A percentile compares a stretch with the other conserved stretches of the same genome.
These are phyloP conservation scores for Arthrobotrys conoides DNA, from an alignment of 2,329 filamentous ascomycete genomes.

Conservation along the genomic window DNA sequence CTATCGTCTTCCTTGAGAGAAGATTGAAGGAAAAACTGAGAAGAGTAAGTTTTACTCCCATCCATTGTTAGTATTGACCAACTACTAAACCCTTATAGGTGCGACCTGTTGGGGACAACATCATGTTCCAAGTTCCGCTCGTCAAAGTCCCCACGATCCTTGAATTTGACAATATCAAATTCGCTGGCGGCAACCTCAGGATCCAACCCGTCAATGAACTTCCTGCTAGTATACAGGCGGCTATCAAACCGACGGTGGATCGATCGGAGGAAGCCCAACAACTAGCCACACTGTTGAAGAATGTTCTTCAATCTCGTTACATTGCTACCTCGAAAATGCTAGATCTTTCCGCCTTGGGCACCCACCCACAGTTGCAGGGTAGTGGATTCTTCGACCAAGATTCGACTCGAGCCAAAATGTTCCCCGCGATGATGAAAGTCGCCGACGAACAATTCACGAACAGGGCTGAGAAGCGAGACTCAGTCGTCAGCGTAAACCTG, in stretches of 20 bases:
- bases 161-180: slow-evolving; percentile 78
- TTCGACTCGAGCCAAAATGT: slow-evolving; percentile 85
- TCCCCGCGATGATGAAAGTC: slow-evolving; percentile 90
- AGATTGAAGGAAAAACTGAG: slow-evolving; percentile 73
- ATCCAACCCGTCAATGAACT: slow-evolving; percentile 65
- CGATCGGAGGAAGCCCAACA: slow-evolving; percentile 59
- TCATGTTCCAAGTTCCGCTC: slow-evolving; percentile 77
- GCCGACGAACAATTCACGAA: slow-evolving; percentile 83
- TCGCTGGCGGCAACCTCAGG: slow-evolving; percentile 76
- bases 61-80: slow-evolving; percentile 65
- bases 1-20: slow-evolving; percentile 63
- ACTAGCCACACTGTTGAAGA: slow-evolving; percentile 73
- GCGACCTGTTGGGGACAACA: slow-evolving; percentile 77
- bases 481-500: slow-evolving; percentile 85
- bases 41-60: slow-evolving; percentile 77
- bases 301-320: slow-evolving; percentile 82
- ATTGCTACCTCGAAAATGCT: slow-evolving; percentile 79
- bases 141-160: slow-evolving; percentile 76
- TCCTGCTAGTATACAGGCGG: slow-evolving; percentile 62
- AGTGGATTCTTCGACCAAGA: slow-evolving; percentile 82
- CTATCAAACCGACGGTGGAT: slow-evolving; percentile 63
- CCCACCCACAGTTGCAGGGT: slow-evolving; percentile 78
- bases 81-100: slow-evolving; percentile 72
- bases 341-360: slow-evolving; percentile 82
- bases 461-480: slow-evolving; percentile 79